These are phyloP conservation scores for Rhodomyrtus tomentosa DNA, from an alignment of 345 rosid genomes.

Conservation along the genomic window DNA sequence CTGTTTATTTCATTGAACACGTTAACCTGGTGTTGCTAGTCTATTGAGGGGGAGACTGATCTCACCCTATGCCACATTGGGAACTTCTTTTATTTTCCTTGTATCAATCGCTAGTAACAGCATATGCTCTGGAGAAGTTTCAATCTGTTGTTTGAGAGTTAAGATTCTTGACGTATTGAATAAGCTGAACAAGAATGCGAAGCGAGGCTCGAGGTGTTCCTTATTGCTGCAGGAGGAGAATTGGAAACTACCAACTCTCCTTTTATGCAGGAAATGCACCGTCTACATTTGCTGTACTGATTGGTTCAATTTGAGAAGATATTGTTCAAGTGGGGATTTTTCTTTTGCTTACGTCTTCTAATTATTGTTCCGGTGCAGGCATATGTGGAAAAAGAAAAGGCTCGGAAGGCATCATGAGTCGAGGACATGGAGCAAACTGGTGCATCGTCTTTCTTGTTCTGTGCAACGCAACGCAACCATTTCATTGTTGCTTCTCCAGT, in stretches of 20 bases:
- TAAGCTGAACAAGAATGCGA: background rate
- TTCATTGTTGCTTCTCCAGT: background rate
- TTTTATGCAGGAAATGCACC: background rate
- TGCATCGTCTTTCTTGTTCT: background rate
- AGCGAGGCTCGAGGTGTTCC: background rate
- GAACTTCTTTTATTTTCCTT: background rate
- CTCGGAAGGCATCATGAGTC: constrained; percentile 1
- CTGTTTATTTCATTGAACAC: background rate
- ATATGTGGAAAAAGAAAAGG: background rate
- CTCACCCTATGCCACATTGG: background rate
- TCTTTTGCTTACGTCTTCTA: background rate
- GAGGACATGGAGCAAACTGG: background rate
- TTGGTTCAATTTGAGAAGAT: background rate
- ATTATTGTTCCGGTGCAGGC: background rate
- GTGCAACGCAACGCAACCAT: background rate
- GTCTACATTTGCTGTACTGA: background rate
- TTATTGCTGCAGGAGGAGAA: background rate
- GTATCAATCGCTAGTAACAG: background rate
- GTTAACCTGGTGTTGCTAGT: background rate
- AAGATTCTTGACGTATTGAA: background rate
- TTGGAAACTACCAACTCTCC: background rate
- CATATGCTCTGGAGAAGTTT: background rate
- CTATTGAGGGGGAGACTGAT: background rate
- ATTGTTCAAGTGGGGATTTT: background rate
- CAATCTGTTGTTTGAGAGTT: background rate